These are phyloP conservation scores for Leucaena leucocephala DNA, from an alignment of 306 rosid genomes.

Conservation along the genomic window DNA sequence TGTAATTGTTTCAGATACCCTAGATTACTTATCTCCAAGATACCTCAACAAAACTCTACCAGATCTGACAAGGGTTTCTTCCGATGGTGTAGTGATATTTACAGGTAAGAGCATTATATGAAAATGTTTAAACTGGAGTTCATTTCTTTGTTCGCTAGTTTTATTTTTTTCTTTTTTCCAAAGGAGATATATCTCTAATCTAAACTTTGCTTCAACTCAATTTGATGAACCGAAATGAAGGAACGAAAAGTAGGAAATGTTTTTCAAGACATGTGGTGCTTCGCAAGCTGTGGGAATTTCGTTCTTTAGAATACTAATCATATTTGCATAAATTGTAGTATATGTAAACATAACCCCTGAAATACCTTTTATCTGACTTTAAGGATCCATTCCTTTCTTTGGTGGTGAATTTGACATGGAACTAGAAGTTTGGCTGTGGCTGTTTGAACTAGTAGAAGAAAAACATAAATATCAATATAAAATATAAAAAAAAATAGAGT, in stretches of 20 bases:
- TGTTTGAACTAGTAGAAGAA: constrained; percentile 13
- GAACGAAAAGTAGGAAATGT: constrained; percentile 18
- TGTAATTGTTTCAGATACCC: constrained; percentile 63
- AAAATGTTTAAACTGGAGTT: background rate
- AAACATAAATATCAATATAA: background rate
- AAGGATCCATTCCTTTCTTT: background rate
- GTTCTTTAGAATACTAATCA: too few species aligned
- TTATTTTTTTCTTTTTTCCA: background rate
- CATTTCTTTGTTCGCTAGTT: background rate
- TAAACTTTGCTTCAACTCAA: background rate
- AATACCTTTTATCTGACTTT: constrained; percentile 1
- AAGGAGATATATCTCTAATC: background rate
- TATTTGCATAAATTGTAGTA: too few species aligned
- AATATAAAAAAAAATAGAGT: background rate
- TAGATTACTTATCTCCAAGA: constrained; percentile 63
- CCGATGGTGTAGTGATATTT: constrained; percentile 59
- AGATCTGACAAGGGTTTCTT: constrained; percentile 62
- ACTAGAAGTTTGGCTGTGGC: constrained; percentile 13
- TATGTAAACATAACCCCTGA: background rate
- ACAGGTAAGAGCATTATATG: constrained; percentile 41
- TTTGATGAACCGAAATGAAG: background rate
- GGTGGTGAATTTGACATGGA: constrained; percentile 21
- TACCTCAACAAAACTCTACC: constrained; percentile 73
- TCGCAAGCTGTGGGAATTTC: background rate
- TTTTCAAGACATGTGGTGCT: constrained; percentile 9